Conservation (phyloP, 1,139 yeast genomes). For the Geotrichum candidum region DNA sequence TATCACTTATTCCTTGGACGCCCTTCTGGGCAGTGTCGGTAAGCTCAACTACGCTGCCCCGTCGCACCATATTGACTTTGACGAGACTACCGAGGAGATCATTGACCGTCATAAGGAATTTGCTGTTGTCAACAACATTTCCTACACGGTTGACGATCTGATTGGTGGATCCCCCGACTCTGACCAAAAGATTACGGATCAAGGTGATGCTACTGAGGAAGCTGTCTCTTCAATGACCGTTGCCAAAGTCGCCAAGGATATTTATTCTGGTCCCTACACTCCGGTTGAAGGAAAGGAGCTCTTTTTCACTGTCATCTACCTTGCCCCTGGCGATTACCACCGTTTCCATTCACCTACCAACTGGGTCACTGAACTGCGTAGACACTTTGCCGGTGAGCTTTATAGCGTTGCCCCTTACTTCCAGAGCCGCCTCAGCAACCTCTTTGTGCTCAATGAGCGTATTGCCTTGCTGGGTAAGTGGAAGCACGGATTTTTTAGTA, state of each 20-base stretch:
- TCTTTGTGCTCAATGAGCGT: slow-evolving; percentile 89
- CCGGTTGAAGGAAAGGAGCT: slow-evolving; percentile 48
- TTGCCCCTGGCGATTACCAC: slow-evolving; percentile 98
- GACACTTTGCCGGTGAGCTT: slow-evolving; percentile 94
- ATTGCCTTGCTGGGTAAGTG: slow-evolving; percentile 93
- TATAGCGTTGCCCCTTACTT: slow-evolving; percentile 96
- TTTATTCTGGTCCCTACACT: slow-evolving; percentile 27
- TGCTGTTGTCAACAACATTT: slow-evolving; percentile 71
- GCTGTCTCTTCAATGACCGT: slow-evolving; percentile 20
- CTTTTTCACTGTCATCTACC: slow-evolving; percentile 83
- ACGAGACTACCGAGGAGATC: slow-evolving; percentile 26
- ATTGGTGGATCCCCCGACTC: slow-evolving; percentile 42
- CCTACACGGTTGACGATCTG: slow-evolving; percentile 64
- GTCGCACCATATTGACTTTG: slow-evolving; percentile 47
- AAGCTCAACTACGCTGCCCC: slow-evolving; percentile 53
- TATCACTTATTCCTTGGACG: slow-evolving; percentile 84
- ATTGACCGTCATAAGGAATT: slow-evolving; percentile 63
- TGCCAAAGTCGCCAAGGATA: slow-evolving; percentile 25
- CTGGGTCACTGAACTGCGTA: slow-evolving; percentile 91
- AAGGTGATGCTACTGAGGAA: slow-evolving; percentile 34
- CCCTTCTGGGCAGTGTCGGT: slow-evolving; percentile 60
- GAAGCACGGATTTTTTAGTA: slow-evolving; percentile 94
- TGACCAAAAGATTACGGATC: slow-evolving; percentile 21
- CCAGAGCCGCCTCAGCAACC: slow-evolving; percentile 77
- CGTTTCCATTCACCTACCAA: slow-evolving; percentile 93